Conservation (phyloP, 2,329 filamentous ascomycete species). For the Xylariaceae sp. region DNA sequence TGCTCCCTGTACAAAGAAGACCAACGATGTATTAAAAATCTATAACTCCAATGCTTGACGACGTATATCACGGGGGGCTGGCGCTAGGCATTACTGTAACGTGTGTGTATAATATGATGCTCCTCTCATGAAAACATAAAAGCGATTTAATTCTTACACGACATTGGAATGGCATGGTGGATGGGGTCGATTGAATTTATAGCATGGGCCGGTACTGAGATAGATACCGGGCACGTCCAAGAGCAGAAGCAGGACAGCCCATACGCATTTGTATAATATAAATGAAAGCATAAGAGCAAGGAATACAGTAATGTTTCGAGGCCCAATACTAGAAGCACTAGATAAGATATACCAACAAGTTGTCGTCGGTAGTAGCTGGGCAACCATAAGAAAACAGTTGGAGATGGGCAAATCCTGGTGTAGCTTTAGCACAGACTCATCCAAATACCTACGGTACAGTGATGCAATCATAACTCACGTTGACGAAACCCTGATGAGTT, state of each 20-base stretch:
- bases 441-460: too few relatives aligned
- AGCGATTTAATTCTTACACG: slow-evolving; percentile 19
- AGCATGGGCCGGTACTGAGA: slow-evolving; percentile 13
- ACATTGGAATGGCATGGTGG: slow-evolving; percentile 13
- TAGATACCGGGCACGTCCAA: slow-evolving; percentile 16
- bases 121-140: slow-evolving; percentile 32
- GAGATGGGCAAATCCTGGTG: slow-evolving; percentile 29
- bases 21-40: slow-evolving; percentile 26
- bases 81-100: slow-evolving; percentile 27
- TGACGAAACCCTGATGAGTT: too few relatives aligned
- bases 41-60: slow-evolving; percentile 23
- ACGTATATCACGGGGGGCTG: slow-evolving; percentile 20
- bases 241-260: slow-evolving; percentile 9
- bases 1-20: slow-evolving; percentile 27
- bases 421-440: too few relatives aligned
- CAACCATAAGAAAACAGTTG: slow-evolving; percentile 29
- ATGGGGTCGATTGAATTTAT: not conserved
- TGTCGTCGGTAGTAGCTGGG: slow-evolving; percentile 28
- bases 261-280: slow-evolving; percentile 8
- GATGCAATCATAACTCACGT: too few relatives aligned
- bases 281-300: not conserved
- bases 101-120: slow-evolving; percentile 29
- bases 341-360: slow-evolving; percentile 15
- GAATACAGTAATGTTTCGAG: not conserved
- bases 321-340: too few relatives aligned